These are phyloP conservation scores for Aspergillus diversus DNA, from an alignment of 495 filamentous ascomycete species.

Conservation along the genomic window DNA sequence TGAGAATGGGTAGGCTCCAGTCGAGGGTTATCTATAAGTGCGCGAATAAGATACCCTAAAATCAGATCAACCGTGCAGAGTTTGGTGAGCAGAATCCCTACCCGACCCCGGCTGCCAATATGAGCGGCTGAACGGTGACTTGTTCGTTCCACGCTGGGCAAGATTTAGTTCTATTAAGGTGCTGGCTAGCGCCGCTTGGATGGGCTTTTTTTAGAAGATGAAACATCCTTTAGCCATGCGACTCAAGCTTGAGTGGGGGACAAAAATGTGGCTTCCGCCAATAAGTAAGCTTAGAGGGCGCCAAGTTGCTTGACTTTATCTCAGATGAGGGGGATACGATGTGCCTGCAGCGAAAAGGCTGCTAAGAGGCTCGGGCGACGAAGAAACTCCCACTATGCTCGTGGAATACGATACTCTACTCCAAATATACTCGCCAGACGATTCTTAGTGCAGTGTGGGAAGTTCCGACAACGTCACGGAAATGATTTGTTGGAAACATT, in stretches of 20 bases:
- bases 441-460: not conserved
- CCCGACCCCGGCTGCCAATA: not conserved
- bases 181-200: not conserved
- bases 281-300: not conserved
- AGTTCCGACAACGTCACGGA: not conserved
- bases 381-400: not conserved
- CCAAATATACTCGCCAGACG: not conserved
- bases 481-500: not conserved
- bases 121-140: not conserved
- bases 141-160: not conserved
- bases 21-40: not conserved
- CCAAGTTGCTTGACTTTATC: not conserved
- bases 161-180: not conserved
- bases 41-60: not conserved
- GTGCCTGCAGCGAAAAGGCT: not conserved
- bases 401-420: not conserved
- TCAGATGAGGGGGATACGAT: not conserved
- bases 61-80: not conserved
- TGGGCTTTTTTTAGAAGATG: conserved; percentile 10
- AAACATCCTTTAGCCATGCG: not conserved
- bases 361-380: not conserved
- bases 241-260: not conserved
- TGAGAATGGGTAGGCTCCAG: not conserved
- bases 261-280: not conserved
- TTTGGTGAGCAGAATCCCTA: not conserved